These are phyloP conservation scores for Lyophyllum semitale DNA, from an alignment of 768 basidiomycete genomes.

Conservation along the genomic window DNA sequence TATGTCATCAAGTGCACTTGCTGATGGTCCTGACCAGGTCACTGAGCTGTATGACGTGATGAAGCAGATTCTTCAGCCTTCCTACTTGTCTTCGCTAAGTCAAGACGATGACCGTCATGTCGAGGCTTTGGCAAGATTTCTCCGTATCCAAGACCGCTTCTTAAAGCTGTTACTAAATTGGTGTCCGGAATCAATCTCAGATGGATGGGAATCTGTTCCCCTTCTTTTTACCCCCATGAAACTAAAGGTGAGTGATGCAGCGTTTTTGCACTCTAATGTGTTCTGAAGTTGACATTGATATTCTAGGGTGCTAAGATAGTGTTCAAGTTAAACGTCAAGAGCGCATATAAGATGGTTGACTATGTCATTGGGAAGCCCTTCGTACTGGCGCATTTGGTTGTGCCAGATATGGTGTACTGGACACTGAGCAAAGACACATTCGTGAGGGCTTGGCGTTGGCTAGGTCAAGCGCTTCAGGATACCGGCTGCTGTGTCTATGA, in stretches of 20 bases:
- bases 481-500: not conserved
- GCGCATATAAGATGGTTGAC: not conserved
- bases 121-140: not conserved
- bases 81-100: not conserved
- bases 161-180: not conserved
- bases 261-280: not conserved
- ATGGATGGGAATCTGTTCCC: not conserved
- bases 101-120: not conserved
- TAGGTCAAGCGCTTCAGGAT: not conserved
- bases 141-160: not conserved
- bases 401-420: not conserved
- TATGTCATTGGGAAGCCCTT: not conserved
- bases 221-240: not conserved
- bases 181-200: not conserved
- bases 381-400: not conserved
- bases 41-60: not conserved
- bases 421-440: not conserved
- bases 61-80: not conserved
- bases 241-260: not conserved
- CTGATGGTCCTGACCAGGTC: not conserved
- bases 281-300: not conserved
- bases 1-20: not conserved
- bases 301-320: not conserved
- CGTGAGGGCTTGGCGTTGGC: not conserved
- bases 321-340: not conserved